Percentiles rank a stretch among this genome's conserved stretches.
phyloP scores from a whole-genome alignment of 805 yeast genomes.

The Yamadazyma takamatsuzukensis region DNA sequence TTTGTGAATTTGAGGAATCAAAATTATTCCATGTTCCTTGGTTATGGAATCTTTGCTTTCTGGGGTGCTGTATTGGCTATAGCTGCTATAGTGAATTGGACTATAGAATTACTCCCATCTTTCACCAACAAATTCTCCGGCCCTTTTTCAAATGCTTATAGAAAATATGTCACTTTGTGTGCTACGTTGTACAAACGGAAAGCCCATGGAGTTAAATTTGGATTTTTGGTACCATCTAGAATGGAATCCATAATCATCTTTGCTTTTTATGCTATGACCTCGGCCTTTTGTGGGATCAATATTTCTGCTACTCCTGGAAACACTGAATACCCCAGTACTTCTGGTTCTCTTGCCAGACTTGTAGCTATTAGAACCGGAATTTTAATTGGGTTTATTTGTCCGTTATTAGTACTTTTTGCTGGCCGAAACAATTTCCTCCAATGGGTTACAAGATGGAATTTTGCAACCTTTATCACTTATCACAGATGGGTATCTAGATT shows the following conservation, averaged over 20 bases:
- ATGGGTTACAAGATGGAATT: constrained; percentile 52
- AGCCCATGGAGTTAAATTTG: constrained; percentile 7
- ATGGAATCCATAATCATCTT: constrained; percentile 42
- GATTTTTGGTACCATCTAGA: constrained; percentile 43
- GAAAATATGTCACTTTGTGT: constrained; percentile 16
- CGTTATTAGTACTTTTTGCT: constrained; percentile 60
- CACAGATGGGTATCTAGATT: constrained; percentile 58
- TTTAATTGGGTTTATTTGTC: constrained; percentile 49
- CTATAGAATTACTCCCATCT: constrained; percentile 19
- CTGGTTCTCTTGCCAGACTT: constrained; percentile 25
- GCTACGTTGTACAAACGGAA: constrained; percentile 15
- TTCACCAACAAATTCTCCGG: constrained; percentile 16
- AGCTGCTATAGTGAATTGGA: constrained; percentile 24
- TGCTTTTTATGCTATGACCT: constrained; percentile 23
- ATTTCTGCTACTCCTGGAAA: constrained; percentile 7
- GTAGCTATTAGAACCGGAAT: constrained; percentile 54
- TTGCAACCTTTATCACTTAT: constrained; percentile 49
- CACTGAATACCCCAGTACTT: constrained; percentile 4
- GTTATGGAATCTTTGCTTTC: constrained; percentile 32
- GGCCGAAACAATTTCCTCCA: constrained; percentile 68
- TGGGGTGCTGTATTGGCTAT: constrained; percentile 38
- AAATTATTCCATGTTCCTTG: constrained; percentile 26
- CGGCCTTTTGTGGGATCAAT: constrained; percentile 13
- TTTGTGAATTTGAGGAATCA: constrained; percentile 2
- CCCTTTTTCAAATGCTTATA: constrained; percentile 13